Conservation (phyloP, 1,284 basidiomycete species). For the Malassezia furfur region DNA sequence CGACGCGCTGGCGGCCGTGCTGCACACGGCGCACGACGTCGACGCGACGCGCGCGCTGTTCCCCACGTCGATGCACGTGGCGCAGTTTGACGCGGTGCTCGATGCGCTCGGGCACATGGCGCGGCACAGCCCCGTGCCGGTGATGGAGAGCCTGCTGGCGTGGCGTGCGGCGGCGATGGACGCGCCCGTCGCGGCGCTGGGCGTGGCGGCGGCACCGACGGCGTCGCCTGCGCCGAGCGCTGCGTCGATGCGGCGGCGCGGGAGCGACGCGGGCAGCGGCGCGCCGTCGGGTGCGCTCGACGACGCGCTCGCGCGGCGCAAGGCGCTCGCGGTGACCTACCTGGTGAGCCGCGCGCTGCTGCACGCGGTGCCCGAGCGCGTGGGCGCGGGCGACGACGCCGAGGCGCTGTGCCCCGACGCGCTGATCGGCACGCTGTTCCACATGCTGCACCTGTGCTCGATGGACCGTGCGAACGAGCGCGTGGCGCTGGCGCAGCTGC, state of each 20-base stretch:
- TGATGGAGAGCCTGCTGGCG: slow-evolving; percentile 74
- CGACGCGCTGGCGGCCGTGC: slow-evolving; percentile 26
- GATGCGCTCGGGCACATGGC: slow-evolving; percentile 76
- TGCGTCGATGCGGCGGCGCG: slow-evolving; percentile 19
- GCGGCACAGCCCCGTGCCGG: slow-evolving; percentile 69
- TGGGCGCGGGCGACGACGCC: slow-evolving; percentile 14
- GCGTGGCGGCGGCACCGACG: not conserved
- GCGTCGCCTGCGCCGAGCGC: not conserved
- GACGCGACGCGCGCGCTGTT: slow-evolving; percentile 53
- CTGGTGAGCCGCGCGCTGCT: slow-evolving; percentile 18
- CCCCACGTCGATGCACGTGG: slow-evolving; percentile 56
- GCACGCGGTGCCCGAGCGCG: slow-evolving; percentile 4
- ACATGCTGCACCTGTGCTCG: slow-evolving; percentile 34
- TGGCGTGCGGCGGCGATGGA: slow-evolving; percentile 57
- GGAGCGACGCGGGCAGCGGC: slow-evolving; percentile 12
- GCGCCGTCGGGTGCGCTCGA: slow-evolving; percentile 15
- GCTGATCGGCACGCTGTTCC: slow-evolving; percentile 30
- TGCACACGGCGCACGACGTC: slow-evolving; percentile 22
- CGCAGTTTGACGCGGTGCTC: slow-evolving; percentile 69
- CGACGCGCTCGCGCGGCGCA: slow-evolving; percentile 22
- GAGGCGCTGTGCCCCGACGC: slow-evolving; percentile 10
- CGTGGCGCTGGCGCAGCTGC: slow-evolving; percentile 17
- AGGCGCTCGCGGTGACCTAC: slow-evolving; percentile 27
- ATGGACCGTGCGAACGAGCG: slow-evolving; percentile 31
- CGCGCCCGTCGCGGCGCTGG: not conserved